Percentiles rank a stretch among this genome's conserved stretches.
phyloP scores from a whole-genome alignment of 2,329 filamentous ascomycete species.

The Sclerotinia minor region DNA sequence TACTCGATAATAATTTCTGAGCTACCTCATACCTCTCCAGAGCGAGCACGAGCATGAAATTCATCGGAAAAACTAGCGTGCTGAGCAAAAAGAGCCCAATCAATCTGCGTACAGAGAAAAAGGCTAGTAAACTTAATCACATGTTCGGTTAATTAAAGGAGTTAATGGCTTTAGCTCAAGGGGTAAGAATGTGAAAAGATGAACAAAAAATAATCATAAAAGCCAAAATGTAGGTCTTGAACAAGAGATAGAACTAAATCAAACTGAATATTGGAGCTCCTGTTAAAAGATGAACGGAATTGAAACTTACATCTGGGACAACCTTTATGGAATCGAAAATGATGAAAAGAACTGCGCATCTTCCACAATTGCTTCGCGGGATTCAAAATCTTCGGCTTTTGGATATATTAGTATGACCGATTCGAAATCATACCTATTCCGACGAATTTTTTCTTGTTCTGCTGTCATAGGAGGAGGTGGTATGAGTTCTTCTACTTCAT shows the following conservation, averaged over 20 bases:
- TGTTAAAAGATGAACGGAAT: not conserved
- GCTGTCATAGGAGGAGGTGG: not conserved
- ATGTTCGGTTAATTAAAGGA: slow-evolving; percentile 1
- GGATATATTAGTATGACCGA: not conserved
- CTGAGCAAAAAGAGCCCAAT: slow-evolving; percentile 51
- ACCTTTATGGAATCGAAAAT: slow-evolving; percentile 31
- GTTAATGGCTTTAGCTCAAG: not conserved
- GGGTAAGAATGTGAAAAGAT: not conserved
- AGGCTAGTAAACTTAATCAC: not conserved
- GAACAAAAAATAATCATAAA: not conserved
- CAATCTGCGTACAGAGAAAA: slow-evolving; percentile 30
- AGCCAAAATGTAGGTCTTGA: not conserved
- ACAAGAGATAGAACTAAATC: not conserved
- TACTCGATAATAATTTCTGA: slow-evolving; percentile 36
- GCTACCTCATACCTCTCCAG: slow-evolving; percentile 51
- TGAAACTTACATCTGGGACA: slow-evolving; percentile 30
- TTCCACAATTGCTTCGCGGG: slow-evolving; percentile 24
- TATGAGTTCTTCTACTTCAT: not conserved
- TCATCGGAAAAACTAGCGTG: slow-evolving; percentile 50
- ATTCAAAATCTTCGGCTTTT: not conserved
- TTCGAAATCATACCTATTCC: not conserved
- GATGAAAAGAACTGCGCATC: slow-evolving; percentile 31
- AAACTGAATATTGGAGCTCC: not conserved
- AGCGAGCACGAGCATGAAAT: slow-evolving; percentile 50
- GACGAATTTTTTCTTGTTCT: not conserved